Evolutionary conservation across 345 rosid species (phyloP).

Genomic region (Diplotaxis tenuifolia): DNA sequence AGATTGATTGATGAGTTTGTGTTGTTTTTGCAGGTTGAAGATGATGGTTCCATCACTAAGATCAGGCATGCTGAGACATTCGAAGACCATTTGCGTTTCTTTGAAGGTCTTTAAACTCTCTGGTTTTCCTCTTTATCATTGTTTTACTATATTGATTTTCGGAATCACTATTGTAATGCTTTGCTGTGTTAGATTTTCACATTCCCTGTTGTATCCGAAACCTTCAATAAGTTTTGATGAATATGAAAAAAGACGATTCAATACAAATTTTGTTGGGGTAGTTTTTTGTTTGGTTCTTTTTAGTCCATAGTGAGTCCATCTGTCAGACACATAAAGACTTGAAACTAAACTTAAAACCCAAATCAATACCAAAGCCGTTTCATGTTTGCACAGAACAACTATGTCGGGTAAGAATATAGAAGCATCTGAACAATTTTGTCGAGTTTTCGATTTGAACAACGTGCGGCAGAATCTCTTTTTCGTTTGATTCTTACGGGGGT

Average conservation of each 20-base stretch:
- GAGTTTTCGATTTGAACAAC: no score
- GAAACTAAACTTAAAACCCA: background rate
- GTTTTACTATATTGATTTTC: background rate
- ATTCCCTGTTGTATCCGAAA: background rate
- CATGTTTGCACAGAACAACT: background rate
- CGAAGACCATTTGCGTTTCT: slow-evolving; percentile 76
- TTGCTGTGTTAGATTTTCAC: background rate
- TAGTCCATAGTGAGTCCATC: background rate
- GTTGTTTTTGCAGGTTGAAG: slow-evolving; percentile 57
- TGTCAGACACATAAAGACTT: background rate
- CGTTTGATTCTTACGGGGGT: no score
- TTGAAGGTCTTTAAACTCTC: slow-evolving; percentile 57
- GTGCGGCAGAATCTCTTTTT: no score
- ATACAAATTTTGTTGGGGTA: background rate
- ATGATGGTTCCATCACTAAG: slow-evolving; percentile 73
- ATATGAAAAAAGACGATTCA: background rate
- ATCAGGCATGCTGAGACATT: slow-evolving; percentile 87
- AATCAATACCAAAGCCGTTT: background rate
- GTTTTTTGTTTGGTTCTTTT: background rate
- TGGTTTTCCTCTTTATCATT: background rate
- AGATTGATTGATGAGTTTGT: background rate
- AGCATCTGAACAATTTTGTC: no score
- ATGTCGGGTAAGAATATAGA: no score
- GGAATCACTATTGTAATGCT: background rate
- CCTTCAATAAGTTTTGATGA: background rate